Evolutionary conservation across 1,139 yeast genomes (phyloP).

Genomic region (Sugiyamaella novakii): DNA sequence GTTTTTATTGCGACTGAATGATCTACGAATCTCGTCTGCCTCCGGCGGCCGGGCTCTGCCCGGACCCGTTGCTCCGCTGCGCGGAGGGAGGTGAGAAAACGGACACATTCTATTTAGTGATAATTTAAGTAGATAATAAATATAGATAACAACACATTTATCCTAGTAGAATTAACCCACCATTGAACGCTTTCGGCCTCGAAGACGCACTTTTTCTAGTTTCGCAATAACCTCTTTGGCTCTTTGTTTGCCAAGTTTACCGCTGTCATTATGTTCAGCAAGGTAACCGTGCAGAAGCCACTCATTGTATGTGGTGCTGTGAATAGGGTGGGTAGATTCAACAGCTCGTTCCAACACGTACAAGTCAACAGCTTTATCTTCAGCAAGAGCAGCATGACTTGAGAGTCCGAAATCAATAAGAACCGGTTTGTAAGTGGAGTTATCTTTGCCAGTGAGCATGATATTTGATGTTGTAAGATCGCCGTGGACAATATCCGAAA

Average conservation of each 20-base stretch:
- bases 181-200: constrained; percentile 97
- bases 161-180: constrained; percentile 64
- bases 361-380: constrained; percentile 94
- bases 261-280: constrained; percentile 34
- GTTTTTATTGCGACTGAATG: too few species aligned
- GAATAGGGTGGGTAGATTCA: constrained; percentile 81
- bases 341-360: constrained; percentile 94
- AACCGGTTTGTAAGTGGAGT: constrained; percentile 47
- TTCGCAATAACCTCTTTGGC: constrained; percentile 59
- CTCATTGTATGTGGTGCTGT: constrained; percentile 61
- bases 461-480: constrained; percentile 92
- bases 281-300: constrained; percentile 79
- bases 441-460: constrained; percentile 48
- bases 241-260: constrained; percentile 40
- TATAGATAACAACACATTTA: too few species aligned
- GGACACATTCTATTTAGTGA: too few species aligned
- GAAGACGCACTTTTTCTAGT: constrained; percentile 78
- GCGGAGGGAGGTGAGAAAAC: too few species aligned
- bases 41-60: too few species aligned
- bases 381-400: constrained; percentile 73
- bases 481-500: constrained; percentile 84
- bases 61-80: too few species aligned
- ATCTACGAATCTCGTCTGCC: too few species aligned
- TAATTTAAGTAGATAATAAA: too few species aligned
- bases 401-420: constrained; percentile 92